Conservation (phyloP, 2,329 filamentous ascomycete species). For the Colletotrichum musae region DNA sequence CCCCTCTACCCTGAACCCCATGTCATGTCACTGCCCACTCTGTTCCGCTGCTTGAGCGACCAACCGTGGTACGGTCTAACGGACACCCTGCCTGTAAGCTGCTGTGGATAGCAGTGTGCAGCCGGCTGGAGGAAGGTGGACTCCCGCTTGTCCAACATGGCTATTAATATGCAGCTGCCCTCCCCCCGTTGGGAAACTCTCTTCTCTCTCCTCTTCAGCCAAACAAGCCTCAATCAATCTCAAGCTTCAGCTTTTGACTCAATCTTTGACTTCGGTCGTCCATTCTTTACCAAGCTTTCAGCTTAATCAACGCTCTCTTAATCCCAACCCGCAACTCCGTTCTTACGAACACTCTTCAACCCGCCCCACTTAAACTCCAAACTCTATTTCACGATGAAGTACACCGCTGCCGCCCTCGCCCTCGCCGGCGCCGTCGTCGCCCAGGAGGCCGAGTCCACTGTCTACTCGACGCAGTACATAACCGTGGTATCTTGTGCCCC, state of each 20-base stretch:
- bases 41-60: neutral
- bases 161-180: slow-evolving; percentile 65
- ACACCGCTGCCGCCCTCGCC: slow-evolving; percentile 67
- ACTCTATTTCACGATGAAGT: slow-evolving; percentile 76
- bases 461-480: no score
- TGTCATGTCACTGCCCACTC: slow-evolving; percentile 27
- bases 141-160: slow-evolving; percentile 40
- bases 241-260: slow-evolving; percentile 56
- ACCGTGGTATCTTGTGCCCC: no score
- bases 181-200: slow-evolving; percentile 46
- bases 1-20: slow-evolving; percentile 19
- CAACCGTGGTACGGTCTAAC: no score
- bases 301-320: slow-evolving; percentile 50
- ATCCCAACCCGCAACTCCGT: slow-evolving; percentile 47
- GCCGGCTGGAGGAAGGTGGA: no score
- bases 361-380: slow-evolving; percentile 42
- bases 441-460: slow-evolving; percentile 54
- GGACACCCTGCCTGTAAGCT: no score
- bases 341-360: slow-evolving; percentile 46
- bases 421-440: slow-evolving; percentile 60
- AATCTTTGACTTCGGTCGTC: slow-evolving; percentile 69
- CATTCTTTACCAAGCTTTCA: slow-evolving; percentile 64
- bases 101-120: no score
- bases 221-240: slow-evolving; percentile 58
- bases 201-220: slow-evolving; percentile 57